These are phyloP conservation scores for Pseudogymnoascus sp. DNA, from an alignment of 2,329 filamentous ascomycete genomes.

Conservation along the genomic window DNA sequence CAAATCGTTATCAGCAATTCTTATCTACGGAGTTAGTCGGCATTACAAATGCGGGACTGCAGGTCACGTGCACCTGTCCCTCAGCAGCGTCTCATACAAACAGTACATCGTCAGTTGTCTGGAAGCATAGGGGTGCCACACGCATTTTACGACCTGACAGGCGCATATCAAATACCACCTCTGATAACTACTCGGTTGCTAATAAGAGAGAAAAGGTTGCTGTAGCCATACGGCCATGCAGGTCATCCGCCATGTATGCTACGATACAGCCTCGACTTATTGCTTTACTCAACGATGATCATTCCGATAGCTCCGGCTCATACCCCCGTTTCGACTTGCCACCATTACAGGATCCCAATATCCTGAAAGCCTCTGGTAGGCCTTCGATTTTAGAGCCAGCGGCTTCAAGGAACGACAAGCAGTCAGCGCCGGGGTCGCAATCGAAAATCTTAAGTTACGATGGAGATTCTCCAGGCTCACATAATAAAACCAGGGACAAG, in stretches of 20 bases:
- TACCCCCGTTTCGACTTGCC: slow-evolving; percentile 45
- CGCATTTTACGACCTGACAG: neutral
- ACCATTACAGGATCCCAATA: slow-evolving; percentile 42
- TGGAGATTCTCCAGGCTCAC: slow-evolving; percentile 1
- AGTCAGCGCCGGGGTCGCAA: neutral
- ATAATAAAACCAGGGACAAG: neutral
- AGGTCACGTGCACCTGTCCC: neutral
- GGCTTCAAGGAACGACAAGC: slow-evolving; percentile 20
- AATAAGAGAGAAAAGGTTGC: neutral
- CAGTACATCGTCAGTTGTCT: neutral
- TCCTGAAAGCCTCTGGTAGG: slow-evolving; percentile 37
- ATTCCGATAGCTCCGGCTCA: slow-evolving; percentile 28
- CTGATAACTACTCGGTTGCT: neutral
- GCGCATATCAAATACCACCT: neutral
- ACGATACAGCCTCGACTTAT: slow-evolving; percentile 62
- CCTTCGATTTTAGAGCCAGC: slow-evolving; percentile 45
- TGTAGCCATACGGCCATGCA: slow-evolving; percentile 3
- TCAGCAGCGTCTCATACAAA: neutral
- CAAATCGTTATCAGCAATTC: neutral
- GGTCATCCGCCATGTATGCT: slow-evolving; percentile 22
- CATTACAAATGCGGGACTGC: neutral
- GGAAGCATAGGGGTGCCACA: neutral
- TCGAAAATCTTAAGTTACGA: neutral
- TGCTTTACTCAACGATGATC: slow-evolving; percentile 51
- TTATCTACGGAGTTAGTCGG: slow-evolving; percentile 4